A percentile compares a stretch with the other conserved stretches of the same genome.
Conservation (phyloP, 2,329 filamentous ascomycete species). For the Diaporthe caulivora region DNA sequence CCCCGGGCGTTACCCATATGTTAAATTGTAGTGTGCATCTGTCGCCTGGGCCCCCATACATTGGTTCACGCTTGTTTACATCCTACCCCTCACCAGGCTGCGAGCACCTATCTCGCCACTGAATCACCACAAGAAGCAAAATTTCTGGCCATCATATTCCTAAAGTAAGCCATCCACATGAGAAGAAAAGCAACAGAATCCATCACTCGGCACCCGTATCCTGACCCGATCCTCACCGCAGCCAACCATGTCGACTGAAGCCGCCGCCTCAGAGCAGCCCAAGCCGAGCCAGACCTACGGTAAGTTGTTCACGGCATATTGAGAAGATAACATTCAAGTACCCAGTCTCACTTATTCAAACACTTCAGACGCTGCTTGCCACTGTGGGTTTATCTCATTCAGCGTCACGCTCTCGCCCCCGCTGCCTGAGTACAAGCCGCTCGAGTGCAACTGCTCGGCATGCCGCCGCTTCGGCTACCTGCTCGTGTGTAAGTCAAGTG, state of each 20-base stretch:
- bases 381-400: slow-evolving; percentile 65
- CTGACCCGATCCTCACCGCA: not conserved
- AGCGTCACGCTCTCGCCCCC: slow-evolving; percentile 61
- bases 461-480: slow-evolving; percentile 65
- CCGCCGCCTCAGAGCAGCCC: not conserved
- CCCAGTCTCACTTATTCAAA: no score
- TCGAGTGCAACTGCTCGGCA: slow-evolving; percentile 67
- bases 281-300: slow-evolving; percentile 55
- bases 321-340: no score
- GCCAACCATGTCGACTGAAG: slow-evolving; percentile 31
- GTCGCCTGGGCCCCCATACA: not conserved
- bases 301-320: no score
- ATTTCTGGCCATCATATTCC: not conserved
- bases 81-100: not conserved
- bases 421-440: slow-evolving; percentile 57
- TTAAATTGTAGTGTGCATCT: not conserved
- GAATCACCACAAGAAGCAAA: not conserved
- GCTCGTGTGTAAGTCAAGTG: slow-evolving; percentile 56
- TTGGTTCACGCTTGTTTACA: not conserved
- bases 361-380: slow-evolving; percentile 53
- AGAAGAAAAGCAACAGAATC: no score
- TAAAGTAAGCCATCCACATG: no score
- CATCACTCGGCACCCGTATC: no score
- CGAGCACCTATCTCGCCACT: not conserved
- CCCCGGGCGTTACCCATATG: not conserved